phyloP scores from a whole-genome alignment of 192 early-diverging fungal species.

The Podila clonocystis region DNA sequence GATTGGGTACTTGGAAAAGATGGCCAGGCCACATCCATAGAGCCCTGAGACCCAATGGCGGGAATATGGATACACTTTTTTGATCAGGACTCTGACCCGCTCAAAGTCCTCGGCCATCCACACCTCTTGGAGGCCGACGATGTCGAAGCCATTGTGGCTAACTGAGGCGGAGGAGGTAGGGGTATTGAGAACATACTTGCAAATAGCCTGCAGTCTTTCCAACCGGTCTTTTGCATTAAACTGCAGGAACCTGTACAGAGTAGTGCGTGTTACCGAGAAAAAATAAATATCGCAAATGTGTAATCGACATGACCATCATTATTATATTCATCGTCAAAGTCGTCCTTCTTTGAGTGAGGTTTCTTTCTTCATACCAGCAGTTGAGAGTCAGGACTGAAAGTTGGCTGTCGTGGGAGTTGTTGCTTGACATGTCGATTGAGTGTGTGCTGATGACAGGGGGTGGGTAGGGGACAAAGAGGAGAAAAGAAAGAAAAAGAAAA shows the following conservation, averaged over 20 bases:
- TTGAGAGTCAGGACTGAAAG: conserved; percentile 57
- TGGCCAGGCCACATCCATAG: conserved; percentile 9
- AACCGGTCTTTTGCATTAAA: background rate
- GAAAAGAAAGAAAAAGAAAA: conserved; percentile 5
- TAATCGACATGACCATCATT: no score
- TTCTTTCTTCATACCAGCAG: conserved; percentile 50
- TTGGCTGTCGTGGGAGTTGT: background rate
- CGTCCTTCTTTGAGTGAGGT: background rate
- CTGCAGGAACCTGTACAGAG: background rate
- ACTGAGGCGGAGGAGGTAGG: background rate
- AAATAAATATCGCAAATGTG: no score
- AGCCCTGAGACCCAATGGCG: conserved; percentile 49
- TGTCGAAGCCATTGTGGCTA: conserved; percentile 37
- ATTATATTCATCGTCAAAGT: background rate
- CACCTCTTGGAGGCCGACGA: conserved; percentile 59
- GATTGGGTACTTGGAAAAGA: conserved; percentile 57
- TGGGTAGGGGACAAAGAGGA: background rate
- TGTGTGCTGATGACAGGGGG: conserved; percentile 1
- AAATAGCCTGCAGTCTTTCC: background rate
- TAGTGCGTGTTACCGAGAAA: no score
- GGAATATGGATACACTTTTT: conserved; percentile 29
- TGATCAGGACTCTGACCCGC: conserved; percentile 23
- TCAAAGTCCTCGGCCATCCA: conserved; percentile 56
- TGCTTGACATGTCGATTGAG: background rate
- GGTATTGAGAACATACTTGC: background rate